Conservation (phyloP, 495 filamentous ascomycete species). For the Podospora conica region DNA sequence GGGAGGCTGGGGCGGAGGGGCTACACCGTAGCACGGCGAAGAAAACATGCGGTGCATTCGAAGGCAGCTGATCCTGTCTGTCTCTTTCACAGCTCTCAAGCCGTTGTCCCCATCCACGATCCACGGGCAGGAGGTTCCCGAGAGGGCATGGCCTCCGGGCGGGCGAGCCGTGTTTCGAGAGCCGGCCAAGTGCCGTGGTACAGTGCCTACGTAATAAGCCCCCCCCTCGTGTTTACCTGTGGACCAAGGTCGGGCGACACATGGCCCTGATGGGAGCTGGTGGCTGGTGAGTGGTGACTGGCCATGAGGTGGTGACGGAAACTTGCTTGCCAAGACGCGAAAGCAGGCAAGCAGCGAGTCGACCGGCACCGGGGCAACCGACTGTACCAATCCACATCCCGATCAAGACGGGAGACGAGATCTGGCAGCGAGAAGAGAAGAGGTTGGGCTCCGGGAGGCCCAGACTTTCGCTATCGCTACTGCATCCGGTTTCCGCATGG, state of each 20-base stretch:
- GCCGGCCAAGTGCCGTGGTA: conserved; percentile 16
- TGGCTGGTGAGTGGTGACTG: background rate
- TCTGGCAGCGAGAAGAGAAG: conserved; percentile 8
- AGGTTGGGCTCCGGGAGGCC: background rate
- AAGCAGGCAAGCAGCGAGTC: background rate
- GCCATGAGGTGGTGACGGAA: background rate
- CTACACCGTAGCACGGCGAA: background rate
- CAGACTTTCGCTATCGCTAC: conserved; percentile 2
- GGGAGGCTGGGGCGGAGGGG: conserved; percentile 1
- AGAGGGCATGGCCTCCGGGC: background rate
- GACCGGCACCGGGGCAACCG: conserved; percentile 7
- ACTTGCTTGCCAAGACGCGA: background rate
- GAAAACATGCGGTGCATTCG: conserved; percentile 6
- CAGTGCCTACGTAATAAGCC: background rate
- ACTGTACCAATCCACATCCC: background rate
- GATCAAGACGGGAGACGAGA: background rate
- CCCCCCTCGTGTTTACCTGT: background rate
- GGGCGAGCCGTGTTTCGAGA: conserved; percentile 15
- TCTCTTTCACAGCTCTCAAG: no score
- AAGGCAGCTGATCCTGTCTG: background rate
- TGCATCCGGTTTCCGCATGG: conserved; percentile 3
- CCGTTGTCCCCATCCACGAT: background rate
- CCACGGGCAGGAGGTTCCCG: background rate
- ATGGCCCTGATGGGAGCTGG: background rate
- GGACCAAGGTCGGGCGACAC: conserved; percentile 2